A percentile compares a stretch with the other conserved stretches of the same genome.
phyloP scores from a whole-genome alignment of 805 yeast genomes.

The Saturnispora zaruensis region DNA sequence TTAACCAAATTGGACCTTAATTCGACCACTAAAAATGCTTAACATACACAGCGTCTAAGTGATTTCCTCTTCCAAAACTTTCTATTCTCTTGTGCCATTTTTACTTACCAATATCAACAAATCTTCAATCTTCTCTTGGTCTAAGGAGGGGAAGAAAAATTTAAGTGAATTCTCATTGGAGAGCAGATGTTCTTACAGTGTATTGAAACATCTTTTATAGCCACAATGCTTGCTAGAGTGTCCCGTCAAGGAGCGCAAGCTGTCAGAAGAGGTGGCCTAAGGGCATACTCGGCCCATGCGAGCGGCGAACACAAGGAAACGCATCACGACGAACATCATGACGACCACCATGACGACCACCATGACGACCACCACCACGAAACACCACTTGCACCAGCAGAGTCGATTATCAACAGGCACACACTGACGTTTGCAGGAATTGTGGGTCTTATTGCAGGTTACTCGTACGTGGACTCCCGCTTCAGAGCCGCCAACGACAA shows the following conservation, averaged over 20 bases:
- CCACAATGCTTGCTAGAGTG: constrained; percentile 2
- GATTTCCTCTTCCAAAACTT: neutral
- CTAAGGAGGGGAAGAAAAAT: neutral
- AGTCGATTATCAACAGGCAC: constrained; percentile 22
- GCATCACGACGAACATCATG: constrained; percentile 6
- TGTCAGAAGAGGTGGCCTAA: neutral
- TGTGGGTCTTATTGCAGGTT: constrained; percentile 31
- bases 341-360: constrained; percentile 11
- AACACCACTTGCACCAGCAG: constrained; percentile 21
- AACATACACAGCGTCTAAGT: no score
- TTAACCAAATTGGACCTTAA: no score
- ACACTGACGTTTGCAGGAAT: constrained; percentile 18
- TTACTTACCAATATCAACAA: neutral
- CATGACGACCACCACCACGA: constrained; percentile 19
- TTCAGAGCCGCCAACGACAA: constrained; percentile 39
- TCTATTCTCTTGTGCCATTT: no score
- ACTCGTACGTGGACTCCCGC: constrained; percentile 39
- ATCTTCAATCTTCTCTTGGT: neutral
- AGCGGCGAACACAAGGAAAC: constrained; percentile 8
- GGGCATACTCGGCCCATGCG: constrained; percentile 12
- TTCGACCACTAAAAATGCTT: no score
- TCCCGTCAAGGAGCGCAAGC: neutral
- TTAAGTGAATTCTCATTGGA: neutral
- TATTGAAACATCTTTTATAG: neutral
- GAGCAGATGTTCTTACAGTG: neutral